Evolutionary conservation across 176 grass and related monocot species (phyloP).

Genomic region (Hyparrhenia diplandra): DNA sequence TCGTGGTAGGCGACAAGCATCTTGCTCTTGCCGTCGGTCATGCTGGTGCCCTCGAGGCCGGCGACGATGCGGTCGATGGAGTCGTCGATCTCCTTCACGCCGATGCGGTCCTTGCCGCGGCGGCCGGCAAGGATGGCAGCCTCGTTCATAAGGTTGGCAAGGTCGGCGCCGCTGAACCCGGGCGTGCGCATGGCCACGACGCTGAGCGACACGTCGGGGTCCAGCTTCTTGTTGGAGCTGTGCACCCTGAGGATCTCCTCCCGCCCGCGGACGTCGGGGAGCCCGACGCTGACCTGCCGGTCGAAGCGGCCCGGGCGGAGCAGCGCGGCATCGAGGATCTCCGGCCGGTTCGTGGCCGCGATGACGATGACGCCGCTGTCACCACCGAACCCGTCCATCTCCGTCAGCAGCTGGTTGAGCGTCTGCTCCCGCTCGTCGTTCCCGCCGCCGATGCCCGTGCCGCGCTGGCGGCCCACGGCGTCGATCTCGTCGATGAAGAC

Average conservation of each 20-base stretch:
- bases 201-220: conserved; percentile 53
- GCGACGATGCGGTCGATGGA: conserved; percentile 83
- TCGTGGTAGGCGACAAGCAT: conserved; percentile 82
- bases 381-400: conserved; percentile 74
- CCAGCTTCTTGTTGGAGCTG: conserved; percentile 63
- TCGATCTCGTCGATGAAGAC: conserved; percentile 87
- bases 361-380: conserved; percentile 72
- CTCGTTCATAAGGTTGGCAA: conserved; percentile 94
- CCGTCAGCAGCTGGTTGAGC: conserved; percentile 76
- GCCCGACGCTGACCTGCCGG: conserved; percentile 58
- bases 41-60: conserved; percentile 68
- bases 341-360: conserved; percentile 67
- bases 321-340: conserved; percentile 75
- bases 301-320: conserved; percentile 72
- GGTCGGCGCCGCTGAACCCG: conserved; percentile 80
- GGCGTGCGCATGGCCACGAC: conserved; percentile 83
- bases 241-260: conserved; percentile 82
- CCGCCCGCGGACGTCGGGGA: conserved; percentile 68
- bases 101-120: conserved; percentile 54
- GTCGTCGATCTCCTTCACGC: conserved; percentile 71
- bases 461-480: no score
- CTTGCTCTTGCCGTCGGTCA: conserved; percentile 84
- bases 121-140: conserved; percentile 81
- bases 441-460: no score
- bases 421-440: conserved; percentile 90